phyloP scores from a whole-genome alignment of 305 asterid genomes.

The Ilex paraguariensis region DNA sequence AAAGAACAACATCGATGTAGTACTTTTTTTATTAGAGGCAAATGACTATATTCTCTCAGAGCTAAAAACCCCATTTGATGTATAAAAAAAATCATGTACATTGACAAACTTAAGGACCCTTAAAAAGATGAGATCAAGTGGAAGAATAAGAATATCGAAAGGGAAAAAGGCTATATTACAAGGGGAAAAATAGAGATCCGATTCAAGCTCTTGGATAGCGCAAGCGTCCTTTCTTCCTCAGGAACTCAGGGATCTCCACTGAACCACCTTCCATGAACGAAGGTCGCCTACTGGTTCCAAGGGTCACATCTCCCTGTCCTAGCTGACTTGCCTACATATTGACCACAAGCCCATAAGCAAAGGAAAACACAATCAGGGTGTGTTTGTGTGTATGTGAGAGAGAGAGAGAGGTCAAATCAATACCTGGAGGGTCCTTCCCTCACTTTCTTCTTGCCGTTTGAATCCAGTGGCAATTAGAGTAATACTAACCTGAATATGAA shows the following conservation, averaged over 20 bases:
- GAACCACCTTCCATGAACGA: slow-evolving; percentile 64
- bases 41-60: slow-evolving; percentile 14
- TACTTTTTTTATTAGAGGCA: neutral
- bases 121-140: slow-evolving; percentile 5
- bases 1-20: no score
- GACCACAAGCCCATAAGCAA: neutral
- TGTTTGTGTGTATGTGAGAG: neutral
- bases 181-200: neutral
- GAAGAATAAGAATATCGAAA: neutral
- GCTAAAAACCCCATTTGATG: slow-evolving; percentile 13
- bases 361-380: neutral
- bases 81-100: slow-evolving; percentile 37
- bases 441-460: slow-evolving; percentile 88
- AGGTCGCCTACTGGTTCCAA: slow-evolving; percentile 53
- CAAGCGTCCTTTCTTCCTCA: slow-evolving; percentile 84
- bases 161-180: neutral
- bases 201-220: slow-evolving; percentile 78
- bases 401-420: neutral
- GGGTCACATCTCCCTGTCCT: slow-evolving; percentile 49
- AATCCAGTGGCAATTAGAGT: slow-evolving; percentile 94
- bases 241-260: slow-evolving; percentile 87
- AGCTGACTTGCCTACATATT: slow-evolving; percentile 54
- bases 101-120: slow-evolving; percentile 10
- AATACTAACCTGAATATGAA: slow-evolving; percentile 65
- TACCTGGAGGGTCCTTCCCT: slow-evolving; percentile 67